Base-by-base conservation (phyloP, 2,329 filamentous ascomycete genomes). In the Colletotrichum falcatum region DNA sequence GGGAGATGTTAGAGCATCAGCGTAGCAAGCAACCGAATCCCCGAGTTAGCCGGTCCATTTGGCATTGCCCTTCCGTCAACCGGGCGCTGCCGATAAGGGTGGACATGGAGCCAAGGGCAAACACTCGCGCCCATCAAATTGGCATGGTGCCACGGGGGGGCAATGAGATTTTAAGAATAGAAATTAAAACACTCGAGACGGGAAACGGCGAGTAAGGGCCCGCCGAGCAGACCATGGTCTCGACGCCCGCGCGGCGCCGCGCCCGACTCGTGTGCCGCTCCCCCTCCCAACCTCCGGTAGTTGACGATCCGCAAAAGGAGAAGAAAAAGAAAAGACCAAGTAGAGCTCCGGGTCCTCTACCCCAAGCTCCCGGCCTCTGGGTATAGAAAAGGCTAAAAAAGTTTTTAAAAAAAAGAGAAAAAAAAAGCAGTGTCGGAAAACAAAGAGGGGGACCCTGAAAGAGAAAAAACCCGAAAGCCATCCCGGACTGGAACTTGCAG, bases 391-490 rank as follows among this genome's bases (percentile, higher is more conserved):
- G 11, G 35, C 4, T 3, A 14, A 11, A 4, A 37, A 37, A 11
- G 14, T 12, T 2, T 7, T 5, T 5, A 33, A 6, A 11, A 37
- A 11, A 11, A 12, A 16, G 37, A 16, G 37, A 7, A 7, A 42
- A 7, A 42, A 6, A 20, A 18, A 18, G 4, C 46, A 37, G 28
- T 30, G 18, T 46, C 30, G 42, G 35, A n/a, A n/a, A n/a, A 48
- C 63, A 66, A 46, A 63, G 63, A 61, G 12, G 37, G 63, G 5
- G 42, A 62, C 67, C 56, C 58, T 70, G 63, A 14, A 46, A 18
- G n/a, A n/a, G n/a, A n/a, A n/a, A n/a, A n/a, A n/a, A n/a, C n/a
- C 11, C 9, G 3, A 37, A n/a, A 26, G 18, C 64, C 33, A 23
- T 6, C 18, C 20, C n/a, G 20, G 33, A 18, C 37, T 35, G 28